A percentile compares a stretch with the other conserved stretches of the same genome.
phyloP scores from a whole-genome alignment of 805 yeast species.

The Cyberlindnera suaveolens region DNA sequence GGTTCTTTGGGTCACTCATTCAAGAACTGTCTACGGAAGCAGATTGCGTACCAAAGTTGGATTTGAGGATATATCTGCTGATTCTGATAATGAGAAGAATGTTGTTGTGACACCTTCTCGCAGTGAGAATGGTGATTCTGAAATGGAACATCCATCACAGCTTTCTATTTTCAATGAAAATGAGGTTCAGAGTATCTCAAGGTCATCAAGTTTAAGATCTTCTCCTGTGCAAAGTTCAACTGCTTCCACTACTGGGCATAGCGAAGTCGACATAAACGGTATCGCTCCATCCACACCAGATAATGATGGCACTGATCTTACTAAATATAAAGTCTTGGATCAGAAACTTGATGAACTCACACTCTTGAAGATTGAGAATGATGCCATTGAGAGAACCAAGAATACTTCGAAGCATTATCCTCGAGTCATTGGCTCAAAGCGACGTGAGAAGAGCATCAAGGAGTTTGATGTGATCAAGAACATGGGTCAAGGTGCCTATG shows the following conservation, averaged over 20 bases:
- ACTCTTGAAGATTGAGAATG: slow-evolving; percentile 40
- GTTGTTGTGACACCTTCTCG: background rate
- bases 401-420: slow-evolving; percentile 30
- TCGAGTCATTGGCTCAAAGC: slow-evolving; percentile 52
- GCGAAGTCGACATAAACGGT: slow-evolving; percentile 5
- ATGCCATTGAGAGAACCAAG: slow-evolving; percentile 32
- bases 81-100: slow-evolving; percentile 1
- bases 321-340: slow-evolving; percentile 15
- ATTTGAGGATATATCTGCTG: slow-evolving; percentile 5
- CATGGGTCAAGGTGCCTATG: slow-evolving; percentile 97
- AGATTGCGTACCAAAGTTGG: slow-evolving; percentile 13
- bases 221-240: slow-evolving; percentile 13
- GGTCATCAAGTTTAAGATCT: slow-evolving; percentile 22
- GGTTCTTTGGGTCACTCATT: slow-evolving; percentile 83
- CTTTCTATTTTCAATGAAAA: slow-evolving; percentile 32
- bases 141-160: slow-evolving; percentile 33
- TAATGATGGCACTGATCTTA: slow-evolving; percentile 4
- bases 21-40: slow-evolving; percentile 37
- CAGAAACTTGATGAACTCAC: slow-evolving; percentile 29
- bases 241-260: slow-evolving; percentile 4
- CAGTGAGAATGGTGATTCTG: slow-evolving; percentile 26
- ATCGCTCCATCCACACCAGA: slow-evolving; percentile 1
- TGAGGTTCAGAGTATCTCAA: slow-evolving; percentile 25
- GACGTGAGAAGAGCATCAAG: slow-evolving; percentile 63
- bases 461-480: slow-evolving; percentile 69